Conservation (phyloP, 257 asterid species). For the Fraxinus quadrangulata region DNA sequence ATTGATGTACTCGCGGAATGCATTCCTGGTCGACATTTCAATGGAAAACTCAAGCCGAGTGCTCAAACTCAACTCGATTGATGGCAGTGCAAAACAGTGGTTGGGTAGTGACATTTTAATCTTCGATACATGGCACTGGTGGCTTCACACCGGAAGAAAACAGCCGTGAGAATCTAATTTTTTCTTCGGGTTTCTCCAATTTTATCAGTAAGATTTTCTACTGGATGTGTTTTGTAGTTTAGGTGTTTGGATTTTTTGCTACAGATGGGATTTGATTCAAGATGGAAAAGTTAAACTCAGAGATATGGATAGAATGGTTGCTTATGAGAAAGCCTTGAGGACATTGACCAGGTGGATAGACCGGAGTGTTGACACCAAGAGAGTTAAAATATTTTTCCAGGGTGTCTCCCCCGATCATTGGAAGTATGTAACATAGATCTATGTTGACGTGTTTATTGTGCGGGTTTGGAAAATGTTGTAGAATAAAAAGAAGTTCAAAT, state of each 20-base stretch:
- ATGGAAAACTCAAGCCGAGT: conserved; percentile 28
- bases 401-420: conserved; percentile 69
- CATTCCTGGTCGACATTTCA: conserved; percentile 39
- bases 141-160: conserved; percentile 59
- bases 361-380: conserved; percentile 34
- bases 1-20: conserved; percentile 35
- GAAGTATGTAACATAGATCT: conserved; percentile 31
- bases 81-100: conserved; percentile 33
- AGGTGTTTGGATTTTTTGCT: background rate
- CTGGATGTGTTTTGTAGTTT: background rate
- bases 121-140: conserved; percentile 62
- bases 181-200: background rate
- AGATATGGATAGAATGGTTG: conserved; percentile 49
- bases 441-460: too few species aligned
- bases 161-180: conserved; percentile 43
- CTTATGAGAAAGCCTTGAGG: conserved; percentile 46
- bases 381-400: conserved; percentile 51
- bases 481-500: background rate
- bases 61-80: conserved; percentile 40
- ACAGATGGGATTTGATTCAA: conserved; percentile 63
- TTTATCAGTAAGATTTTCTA: background rate
- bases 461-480: background rate
- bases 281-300: conserved; percentile 34
- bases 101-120: conserved; percentile 36
- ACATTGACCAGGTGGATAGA: conserved; percentile 67